Percentiles rank a stretch among this genome's conserved stretches.
These are phyloP conservation scores for Phallus indusiatus DNA, from an alignment of 768 basidiomycete species.

Conservation along the genomic window DNA sequence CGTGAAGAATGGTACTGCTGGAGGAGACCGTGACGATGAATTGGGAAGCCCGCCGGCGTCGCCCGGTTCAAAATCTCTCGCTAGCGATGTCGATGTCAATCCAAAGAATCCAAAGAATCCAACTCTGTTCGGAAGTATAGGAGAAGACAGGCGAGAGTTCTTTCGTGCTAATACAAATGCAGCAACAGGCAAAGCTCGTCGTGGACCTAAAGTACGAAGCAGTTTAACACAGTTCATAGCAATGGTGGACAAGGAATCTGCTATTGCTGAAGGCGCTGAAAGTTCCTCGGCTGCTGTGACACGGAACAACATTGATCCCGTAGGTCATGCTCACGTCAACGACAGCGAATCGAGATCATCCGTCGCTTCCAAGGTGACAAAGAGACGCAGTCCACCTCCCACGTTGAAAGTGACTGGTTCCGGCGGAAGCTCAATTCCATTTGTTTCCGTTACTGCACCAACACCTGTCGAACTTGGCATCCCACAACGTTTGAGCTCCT, in stretches of 20 bases:
- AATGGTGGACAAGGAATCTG: background rate
- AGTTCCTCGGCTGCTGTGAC: background rate
- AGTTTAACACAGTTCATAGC: background rate
- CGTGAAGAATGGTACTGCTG: background rate
- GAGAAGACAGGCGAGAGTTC: conserved; percentile 1
- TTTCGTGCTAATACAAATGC: too few relatives aligned
- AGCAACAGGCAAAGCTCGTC: background rate
- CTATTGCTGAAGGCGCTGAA: background rate
- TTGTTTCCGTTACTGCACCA: conserved; percentile 2
- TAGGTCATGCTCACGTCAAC: background rate
- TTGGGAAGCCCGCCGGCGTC: background rate
- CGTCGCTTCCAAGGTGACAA: background rate
- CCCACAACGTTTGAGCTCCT: background rate
- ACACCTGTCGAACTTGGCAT: background rate
- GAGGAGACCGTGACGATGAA: background rate
- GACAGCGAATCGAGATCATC: background rate
- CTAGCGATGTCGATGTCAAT: background rate
- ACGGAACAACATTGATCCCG: background rate
- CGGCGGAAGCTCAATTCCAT: background rate
- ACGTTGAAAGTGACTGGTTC: background rate
- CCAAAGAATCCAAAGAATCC: conserved; percentile 2
- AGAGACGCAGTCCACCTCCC: background rate
- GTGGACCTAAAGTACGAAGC: background rate
- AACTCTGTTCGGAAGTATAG: conserved; percentile 6
- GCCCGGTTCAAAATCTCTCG: background rate